phyloP scores from a whole-genome alignment of 306 rosid genomes.

The Trifolium pratense region DNA sequence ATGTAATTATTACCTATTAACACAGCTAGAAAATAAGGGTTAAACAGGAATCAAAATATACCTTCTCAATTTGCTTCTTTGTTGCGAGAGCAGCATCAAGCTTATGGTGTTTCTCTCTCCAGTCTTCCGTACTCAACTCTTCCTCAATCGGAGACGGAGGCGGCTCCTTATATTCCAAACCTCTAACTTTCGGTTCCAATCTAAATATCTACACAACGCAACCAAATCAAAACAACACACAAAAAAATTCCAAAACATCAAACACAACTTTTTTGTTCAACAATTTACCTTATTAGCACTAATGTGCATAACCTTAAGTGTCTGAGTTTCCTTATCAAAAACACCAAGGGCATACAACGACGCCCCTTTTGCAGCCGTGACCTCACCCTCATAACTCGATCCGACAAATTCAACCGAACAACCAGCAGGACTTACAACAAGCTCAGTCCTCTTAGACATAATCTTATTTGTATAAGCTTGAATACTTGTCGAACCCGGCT shows the following conservation, averaged over 20 bases:
- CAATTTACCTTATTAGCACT: constrained; percentile 70
- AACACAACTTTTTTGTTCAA: not conserved
- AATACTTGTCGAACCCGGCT: constrained; percentile 34
- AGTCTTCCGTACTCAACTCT: constrained; percentile 45
- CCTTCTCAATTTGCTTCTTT: constrained; percentile 59
- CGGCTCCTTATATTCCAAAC: constrained; percentile 47
- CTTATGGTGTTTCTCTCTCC: constrained; percentile 34
- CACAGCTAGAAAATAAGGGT: constrained; percentile 11
- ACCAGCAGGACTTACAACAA: constrained; percentile 68
- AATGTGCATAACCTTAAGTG: constrained; percentile 66
- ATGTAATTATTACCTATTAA: not conserved
- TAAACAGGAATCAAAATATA: constrained; percentile 35
- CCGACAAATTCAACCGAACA: constrained; percentile 82
- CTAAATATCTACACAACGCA: constrained; percentile 68
- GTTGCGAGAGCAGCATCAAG: constrained; percentile 62
- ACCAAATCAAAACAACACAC: constrained; percentile 21
- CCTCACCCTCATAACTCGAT: constrained; percentile 73
- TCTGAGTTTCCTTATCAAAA: constrained; percentile 70
- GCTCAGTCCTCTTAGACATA: constrained; percentile 68
- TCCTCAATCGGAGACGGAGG: constrained; percentile 36
- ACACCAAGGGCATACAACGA: constrained; percentile 73
- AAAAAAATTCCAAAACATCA: not conserved
- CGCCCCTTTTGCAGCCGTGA: too few relatives aligned
- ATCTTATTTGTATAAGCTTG: constrained; percentile 56
- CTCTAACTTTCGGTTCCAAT: constrained; percentile 76